These are phyloP conservation scores for Magnaporthiopsis rhizophila DNA, from an alignment of 2,329 filamentous ascomycete species.

Conservation along the genomic window DNA sequence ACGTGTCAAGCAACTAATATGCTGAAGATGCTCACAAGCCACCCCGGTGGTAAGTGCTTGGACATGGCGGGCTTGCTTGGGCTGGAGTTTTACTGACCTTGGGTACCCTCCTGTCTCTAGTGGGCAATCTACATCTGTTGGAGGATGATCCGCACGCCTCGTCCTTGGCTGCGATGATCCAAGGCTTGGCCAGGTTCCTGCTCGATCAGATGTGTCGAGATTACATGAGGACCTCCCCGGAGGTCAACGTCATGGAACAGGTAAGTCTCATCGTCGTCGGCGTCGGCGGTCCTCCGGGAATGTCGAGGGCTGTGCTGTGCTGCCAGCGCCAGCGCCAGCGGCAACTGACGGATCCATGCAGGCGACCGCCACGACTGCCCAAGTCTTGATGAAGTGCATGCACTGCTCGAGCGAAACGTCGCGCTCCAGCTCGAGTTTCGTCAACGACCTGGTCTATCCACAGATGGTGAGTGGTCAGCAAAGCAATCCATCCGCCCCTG, in stretches of 20 bases:
- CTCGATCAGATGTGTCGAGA: constrained; percentile 74
- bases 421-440: constrained; percentile 67
- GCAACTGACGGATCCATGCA: constrained; percentile 15
- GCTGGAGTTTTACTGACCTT: not conserved
- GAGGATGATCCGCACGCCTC: constrained; percentile 64
- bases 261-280: constrained; percentile 26
- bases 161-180: constrained; percentile 55
- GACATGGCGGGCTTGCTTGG: not conserved
- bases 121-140: constrained; percentile 55
- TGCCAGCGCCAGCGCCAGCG: no score
- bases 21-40: constrained; percentile 77
- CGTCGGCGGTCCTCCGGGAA: no score
- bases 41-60: constrained; percentile 55
- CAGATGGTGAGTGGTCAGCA: constrained; percentile 27
- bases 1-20: constrained; percentile 97
- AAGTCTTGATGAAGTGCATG: constrained; percentile 71
- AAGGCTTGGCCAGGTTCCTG: constrained; percentile 78
- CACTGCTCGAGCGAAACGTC: constrained; percentile 83
- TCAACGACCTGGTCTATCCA: constrained; percentile 82
- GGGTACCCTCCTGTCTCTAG: constrained; percentile 2
- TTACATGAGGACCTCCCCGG: constrained; percentile 58
- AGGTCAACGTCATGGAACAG: constrained; percentile 61
- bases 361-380: constrained; percentile 61
- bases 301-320: no score
- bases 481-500: not conserved